Base-by-base conservation (phyloP, 139 green algal species). In the Yamagishiella unicocca region DNA sequence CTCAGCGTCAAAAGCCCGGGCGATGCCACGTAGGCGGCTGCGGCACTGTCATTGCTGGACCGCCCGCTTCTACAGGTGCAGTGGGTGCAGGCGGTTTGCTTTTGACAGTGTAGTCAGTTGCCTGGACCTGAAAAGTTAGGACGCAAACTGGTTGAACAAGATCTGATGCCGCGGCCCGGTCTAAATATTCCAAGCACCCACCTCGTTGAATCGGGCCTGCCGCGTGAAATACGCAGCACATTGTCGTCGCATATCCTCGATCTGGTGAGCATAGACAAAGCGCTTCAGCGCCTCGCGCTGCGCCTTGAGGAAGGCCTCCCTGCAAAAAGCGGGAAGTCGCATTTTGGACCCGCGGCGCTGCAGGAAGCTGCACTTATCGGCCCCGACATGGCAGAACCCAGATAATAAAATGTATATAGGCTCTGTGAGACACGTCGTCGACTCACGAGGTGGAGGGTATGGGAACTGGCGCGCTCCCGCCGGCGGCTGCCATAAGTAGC, bases 191-290 rank as follows among this genome's bases (percentile, higher is more conserved):
- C n/a, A n/a, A 42, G 33, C 1, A 24, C 33, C 50, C 35, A 82
- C 46, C 50, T 82, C 75, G 53, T 31, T 61, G 24, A 74, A 37
- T 5, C 77, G 77, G 12, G 62, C 25, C 55, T 74, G 55, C 8
- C 77, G 55, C 8, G 79, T 40, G 38, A 85, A 85, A 14, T 85
- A 85, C 6, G 1, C 29, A 31, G 79, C 79, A 19, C 79, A 85
- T 19, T 85, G 79, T 19, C 66, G 45, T 0, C 79, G 61, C 79
- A 85, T 85, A 12, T 85, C 79, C 38, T 85, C 79, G 8, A 85
- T 85, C 40, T 85, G 79, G 2, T 64, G 40, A 0, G 61, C 79
- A n/a, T 85, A 85, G 3, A 75, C 79, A 12, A 85, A 75, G 7
- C 55, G 79, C 42, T 76, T 62, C 4, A 76, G 61, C 40, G 79